Evolutionary conservation across 2,329 filamentous ascomycete genomes (phyloP).

Genomic region (Trichoderma sp.): DNA sequence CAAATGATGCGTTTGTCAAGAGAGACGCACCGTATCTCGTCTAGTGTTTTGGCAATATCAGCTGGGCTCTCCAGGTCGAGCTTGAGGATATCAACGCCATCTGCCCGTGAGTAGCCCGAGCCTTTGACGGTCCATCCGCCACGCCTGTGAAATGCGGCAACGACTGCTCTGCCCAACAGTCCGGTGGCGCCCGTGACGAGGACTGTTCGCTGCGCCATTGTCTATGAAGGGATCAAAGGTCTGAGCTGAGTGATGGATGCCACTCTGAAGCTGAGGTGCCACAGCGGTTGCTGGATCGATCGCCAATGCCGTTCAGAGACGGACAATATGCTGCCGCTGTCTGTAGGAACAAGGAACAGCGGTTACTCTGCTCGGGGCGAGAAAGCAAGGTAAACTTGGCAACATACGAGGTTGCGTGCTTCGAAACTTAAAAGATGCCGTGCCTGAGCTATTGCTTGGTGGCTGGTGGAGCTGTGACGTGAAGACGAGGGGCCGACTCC

Average conservation of each 20-base stretch:
- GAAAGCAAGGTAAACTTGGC: background rate
- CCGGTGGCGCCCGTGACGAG: conserved; percentile 83
- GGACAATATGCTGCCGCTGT: background rate
- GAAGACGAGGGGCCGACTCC: conserved; percentile 10
- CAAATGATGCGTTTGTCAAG: background rate
- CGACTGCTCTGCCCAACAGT: conserved; percentile 75
- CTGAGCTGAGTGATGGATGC: background rate
- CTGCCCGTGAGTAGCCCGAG: conserved; percentile 70
- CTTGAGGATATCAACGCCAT: conserved; percentile 64
- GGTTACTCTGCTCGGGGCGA: background rate
- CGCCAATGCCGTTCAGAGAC: background rate
- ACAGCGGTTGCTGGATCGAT: background rate
- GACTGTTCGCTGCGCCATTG: conserved; percentile 45
- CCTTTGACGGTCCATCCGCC: conserved; percentile 64
- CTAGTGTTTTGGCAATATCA: conserved; percentile 50
- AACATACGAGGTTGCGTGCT: background rate
- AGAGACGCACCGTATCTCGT: conserved; percentile 51
- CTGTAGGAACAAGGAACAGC: too few relatives aligned
- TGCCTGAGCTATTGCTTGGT: background rate
- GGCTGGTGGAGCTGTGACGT: conserved; percentile 17
- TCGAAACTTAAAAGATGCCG: background rate
- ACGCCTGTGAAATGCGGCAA: conserved; percentile 61
- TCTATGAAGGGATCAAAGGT: background rate
- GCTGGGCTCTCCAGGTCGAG: conserved; percentile 48
- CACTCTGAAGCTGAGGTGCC: background rate